Percentiles rank a stretch among this genome's conserved stretches.
These are phyloP conservation scores for Pseudogymnoascus sp. DNA, from an alignment of 2,329 filamentous ascomycete species.

Conservation along the genomic window DNA sequence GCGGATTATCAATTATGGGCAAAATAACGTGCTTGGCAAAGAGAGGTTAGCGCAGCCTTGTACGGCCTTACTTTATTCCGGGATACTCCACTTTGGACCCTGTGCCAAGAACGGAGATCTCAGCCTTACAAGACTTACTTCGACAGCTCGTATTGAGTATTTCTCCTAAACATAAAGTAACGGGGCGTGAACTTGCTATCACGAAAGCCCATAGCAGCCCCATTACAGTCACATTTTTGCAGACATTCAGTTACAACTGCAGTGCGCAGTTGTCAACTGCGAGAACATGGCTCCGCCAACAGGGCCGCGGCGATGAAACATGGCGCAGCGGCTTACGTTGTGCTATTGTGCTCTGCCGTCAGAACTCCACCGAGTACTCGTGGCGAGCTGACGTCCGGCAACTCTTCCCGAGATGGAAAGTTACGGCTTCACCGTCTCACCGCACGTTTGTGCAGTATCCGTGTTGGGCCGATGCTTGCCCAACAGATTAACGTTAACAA, in stretches of 20 bases:
- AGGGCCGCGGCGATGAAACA: not conserved
- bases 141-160: not conserved
- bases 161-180: not conserved
- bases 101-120: slow-evolving; percentile 2
- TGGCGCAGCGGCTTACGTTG: not conserved
- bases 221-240: not conserved
- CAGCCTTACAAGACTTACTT: not conserved
- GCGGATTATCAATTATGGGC: slow-evolving; percentile 2
- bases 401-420: not conserved
- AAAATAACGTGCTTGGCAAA: slow-evolving; percentile 2
- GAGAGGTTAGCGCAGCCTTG: not conserved
- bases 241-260: not conserved
- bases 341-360: not conserved
- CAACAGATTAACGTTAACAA: not conserved
- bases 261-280: not conserved
- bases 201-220: not conserved
- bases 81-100: not conserved
- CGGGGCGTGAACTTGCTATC: not conserved
- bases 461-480: not conserved
- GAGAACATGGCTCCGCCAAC: not conserved
- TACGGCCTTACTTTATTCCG: not conserved
- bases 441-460: not conserved
- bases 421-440: not conserved
- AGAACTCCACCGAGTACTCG: not conserved
- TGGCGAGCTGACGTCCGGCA: not conserved